Evolutionary conservation across 106 monocot genomes (phyloP).

Genomic region (Platanthera guangdongensis): DNA sequence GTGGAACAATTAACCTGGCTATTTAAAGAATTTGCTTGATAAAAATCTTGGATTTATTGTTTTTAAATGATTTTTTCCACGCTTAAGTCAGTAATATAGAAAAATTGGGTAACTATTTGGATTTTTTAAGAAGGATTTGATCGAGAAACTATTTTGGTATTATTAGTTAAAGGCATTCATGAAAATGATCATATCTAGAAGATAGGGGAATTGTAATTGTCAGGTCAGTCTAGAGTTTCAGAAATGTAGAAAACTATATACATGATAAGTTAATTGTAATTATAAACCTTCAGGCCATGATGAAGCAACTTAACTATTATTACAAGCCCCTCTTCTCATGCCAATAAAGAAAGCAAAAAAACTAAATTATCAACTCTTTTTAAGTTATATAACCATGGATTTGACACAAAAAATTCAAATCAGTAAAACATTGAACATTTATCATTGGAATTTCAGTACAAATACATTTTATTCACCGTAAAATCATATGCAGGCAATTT

Average conservation of each 20-base stretch:
- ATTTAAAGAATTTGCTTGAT: background rate
- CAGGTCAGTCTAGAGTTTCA: too few relatives aligned
- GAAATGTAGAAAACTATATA: background rate
- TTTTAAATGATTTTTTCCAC: too few relatives aligned
- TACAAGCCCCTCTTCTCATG: background rate
- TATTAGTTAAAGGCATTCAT: background rate
- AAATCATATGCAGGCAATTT: slow-evolving; percentile 1
- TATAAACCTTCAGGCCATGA: too few relatives aligned
- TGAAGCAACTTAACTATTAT: background rate
- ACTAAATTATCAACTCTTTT: background rate
- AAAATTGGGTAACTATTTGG: too few relatives aligned
- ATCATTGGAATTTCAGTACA: background rate
- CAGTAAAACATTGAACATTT: background rate
- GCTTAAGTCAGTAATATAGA: too few relatives aligned
- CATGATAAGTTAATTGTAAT: background rate
- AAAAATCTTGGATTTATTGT: slow-evolving; percentile 1
- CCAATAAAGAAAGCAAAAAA: background rate
- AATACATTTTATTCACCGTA: background rate
- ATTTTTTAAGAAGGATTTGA: background rate
- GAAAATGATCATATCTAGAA: too few relatives aligned
- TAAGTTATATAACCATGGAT: background rate
- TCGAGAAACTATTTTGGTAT: background rate
- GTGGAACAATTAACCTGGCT: background rate
- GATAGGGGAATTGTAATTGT: too few relatives aligned
- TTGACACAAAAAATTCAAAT: background rate